Conservation (phyloP, 148 eudicot genomes). For the Mesembryanthemum crystallinum region DNA sequence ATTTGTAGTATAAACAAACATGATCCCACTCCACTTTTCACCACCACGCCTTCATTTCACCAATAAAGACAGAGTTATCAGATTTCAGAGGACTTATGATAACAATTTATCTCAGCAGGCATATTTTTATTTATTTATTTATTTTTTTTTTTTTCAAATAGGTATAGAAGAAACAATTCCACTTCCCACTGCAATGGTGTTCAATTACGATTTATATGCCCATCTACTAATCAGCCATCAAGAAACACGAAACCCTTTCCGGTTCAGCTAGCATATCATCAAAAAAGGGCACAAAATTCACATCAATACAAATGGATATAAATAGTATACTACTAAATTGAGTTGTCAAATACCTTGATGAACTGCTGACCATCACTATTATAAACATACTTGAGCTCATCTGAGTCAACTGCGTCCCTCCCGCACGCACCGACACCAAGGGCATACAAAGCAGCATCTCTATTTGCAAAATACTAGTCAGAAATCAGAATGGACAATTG, state of each 20-base stretch:
- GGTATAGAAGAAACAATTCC: not conserved
- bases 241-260: not conserved
- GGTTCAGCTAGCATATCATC: not conserved
- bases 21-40: not conserved
- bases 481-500: too few species aligned
- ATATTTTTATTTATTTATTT: too few species aligned
- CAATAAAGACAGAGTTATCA: not conserved
- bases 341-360: constrained; percentile 49
- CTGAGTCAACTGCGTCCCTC: constrained; percentile 62
- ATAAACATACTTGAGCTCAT: constrained; percentile 88
- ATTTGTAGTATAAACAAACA: not conserved
- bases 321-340: too few species aligned
- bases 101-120: not conserved
- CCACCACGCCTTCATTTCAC: not conserved
- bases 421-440: constrained; percentile 93
- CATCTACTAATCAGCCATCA: not conserved
- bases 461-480: constrained; percentile 28
- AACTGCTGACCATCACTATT: constrained; percentile 78
- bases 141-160: too few species aligned
- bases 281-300: too few species aligned
- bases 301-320: too few species aligned
- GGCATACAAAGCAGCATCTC: constrained; percentile 89
- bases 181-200: too few species aligned
- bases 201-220: not conserved
- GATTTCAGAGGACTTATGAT: not conserved